Evolutionary conservation across 441 rosid genomes (phyloP).

Genomic region (Gossypium lobatum): DNA sequence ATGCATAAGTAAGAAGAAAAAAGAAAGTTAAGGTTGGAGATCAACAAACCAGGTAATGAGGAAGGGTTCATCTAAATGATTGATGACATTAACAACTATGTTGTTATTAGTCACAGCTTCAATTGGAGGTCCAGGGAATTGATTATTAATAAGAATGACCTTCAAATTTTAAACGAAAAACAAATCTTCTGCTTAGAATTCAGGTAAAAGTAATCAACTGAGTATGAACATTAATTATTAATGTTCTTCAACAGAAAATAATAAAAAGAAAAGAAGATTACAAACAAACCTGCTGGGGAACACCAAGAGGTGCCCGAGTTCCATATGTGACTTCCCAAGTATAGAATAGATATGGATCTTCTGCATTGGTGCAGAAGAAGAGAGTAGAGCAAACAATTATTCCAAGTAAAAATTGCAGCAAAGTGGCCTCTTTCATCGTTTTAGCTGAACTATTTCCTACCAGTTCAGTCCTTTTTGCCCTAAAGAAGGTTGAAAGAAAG

Average conservation of each 20-base stretch:
- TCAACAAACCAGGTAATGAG: conserved; percentile 81
- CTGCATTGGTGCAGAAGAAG: conserved; percentile 27
- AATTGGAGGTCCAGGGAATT: conserved; percentile 71
- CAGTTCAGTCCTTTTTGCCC: background rate
- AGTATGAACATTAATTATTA: background rate
- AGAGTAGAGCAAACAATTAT: conserved; percentile 25
- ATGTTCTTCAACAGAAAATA: too few species aligned
- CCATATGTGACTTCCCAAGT: conserved; percentile 51
- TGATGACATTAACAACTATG: conserved; percentile 51
- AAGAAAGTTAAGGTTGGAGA: background rate
- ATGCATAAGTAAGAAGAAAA: too few species aligned
- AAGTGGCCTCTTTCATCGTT: background rate
- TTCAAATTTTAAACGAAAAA: conserved; percentile 17
- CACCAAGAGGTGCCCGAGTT: conserved; percentile 36
- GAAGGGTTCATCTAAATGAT: conserved; percentile 62
- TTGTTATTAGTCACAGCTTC: conserved; percentile 69
- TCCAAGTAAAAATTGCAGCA: conserved; percentile 22
- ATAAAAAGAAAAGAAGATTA: too few species aligned
- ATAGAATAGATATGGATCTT: conserved; percentile 35
- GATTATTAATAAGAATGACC: conserved; percentile 73
- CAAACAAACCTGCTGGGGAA: conserved; percentile 33
- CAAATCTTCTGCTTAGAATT: background rate
- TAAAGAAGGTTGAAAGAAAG: background rate
- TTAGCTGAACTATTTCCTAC: background rate
- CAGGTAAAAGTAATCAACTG: background rate